A percentile compares a stretch with the other conserved stretches of the same genome.
These are phyloP conservation scores for Chrysoporthe austroafricana DNA, from an alignment of 2,329 filamentous ascomycete genomes.

Conservation along the genomic window DNA sequence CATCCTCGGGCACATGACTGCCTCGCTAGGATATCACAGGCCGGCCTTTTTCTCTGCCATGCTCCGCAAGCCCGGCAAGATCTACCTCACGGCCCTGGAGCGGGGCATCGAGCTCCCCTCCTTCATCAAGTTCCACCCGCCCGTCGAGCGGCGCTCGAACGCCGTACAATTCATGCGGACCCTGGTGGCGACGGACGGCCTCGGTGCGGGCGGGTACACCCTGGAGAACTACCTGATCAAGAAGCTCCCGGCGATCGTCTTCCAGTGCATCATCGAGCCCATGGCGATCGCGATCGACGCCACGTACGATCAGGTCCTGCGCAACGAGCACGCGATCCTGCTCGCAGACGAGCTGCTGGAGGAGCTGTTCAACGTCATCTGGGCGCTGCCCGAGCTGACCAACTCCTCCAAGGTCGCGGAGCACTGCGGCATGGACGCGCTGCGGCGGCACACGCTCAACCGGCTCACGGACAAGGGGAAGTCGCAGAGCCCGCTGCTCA, in stretches of 20 bases:
- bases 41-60: constrained; percentile 45
- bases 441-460: constrained; percentile 64
- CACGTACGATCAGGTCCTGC: constrained; percentile 71
- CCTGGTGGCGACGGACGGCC: constrained; percentile 63
- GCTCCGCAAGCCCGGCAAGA: constrained; percentile 39
- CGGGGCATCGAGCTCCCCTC: constrained; percentile 20
- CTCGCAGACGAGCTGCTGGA: constrained; percentile 72
- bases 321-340: constrained; percentile 66
- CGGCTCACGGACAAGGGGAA: constrained; percentile 61
- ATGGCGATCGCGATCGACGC: constrained; percentile 80
- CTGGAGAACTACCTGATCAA: constrained; percentile 67
- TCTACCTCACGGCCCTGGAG: constrained; percentile 40
- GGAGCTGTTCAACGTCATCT: constrained; percentile 76
- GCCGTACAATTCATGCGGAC: constrained; percentile 64
- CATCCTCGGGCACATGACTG: constrained; percentile 67
- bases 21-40: constrained; percentile 49
- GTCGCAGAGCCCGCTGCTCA: constrained; percentile 66
- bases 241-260: constrained; percentile 79
- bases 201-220: constrained; percentile 63
- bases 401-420: constrained; percentile 59
- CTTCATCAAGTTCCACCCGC: constrained; percentile 31
- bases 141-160: constrained; percentile 33
- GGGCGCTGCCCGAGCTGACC: constrained; percentile 73
- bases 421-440: constrained; percentile 61
- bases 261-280: constrained; percentile 78